These are phyloP conservation scores for Blepharisma stoltei DNA, from an alignment of 73 alveolate genomes.

Conservation along the genomic window DNA sequence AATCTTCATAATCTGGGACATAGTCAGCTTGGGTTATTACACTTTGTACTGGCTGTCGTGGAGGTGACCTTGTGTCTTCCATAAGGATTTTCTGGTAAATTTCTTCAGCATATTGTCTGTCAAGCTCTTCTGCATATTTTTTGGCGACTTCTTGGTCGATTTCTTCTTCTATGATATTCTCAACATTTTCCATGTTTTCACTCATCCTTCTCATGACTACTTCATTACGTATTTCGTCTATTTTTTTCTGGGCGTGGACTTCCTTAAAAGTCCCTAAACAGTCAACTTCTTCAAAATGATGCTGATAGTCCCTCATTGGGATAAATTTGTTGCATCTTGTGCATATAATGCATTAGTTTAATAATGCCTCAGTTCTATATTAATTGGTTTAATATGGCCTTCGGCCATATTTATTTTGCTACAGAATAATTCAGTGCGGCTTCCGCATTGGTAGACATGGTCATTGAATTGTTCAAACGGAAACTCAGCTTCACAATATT, in stretches of 20 bases:
- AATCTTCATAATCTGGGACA: not conserved
- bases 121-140: conserved; percentile 17
- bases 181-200: too few species aligned
- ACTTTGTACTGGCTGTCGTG: not conserved
- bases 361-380: too few species aligned
- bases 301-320: conserved; percentile 20
- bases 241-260: too few species aligned
- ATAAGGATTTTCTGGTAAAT: conserved; percentile 2
- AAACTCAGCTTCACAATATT: conserved; percentile 8
- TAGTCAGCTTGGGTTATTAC: too few species aligned
- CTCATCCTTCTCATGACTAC: too few species aligned
- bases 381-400: too few species aligned
- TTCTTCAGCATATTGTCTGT: conserved; percentile 22
- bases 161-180: not conserved
- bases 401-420: too few species aligned
- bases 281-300: conserved; percentile 21
- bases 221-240: too few species aligned
- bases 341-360: too few species aligned
- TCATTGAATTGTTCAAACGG: not conserved
- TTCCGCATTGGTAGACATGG: not conserved
- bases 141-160: not conserved
- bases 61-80: conserved; percentile 19
- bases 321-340: conserved; percentile 19
- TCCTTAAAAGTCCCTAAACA: not conserved
- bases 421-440: not conserved